These are phyloP conservation scores for Lachnellula occidentalis DNA, from an alignment of 2,329 filamentous ascomycete species.

Conservation along the genomic window DNA sequence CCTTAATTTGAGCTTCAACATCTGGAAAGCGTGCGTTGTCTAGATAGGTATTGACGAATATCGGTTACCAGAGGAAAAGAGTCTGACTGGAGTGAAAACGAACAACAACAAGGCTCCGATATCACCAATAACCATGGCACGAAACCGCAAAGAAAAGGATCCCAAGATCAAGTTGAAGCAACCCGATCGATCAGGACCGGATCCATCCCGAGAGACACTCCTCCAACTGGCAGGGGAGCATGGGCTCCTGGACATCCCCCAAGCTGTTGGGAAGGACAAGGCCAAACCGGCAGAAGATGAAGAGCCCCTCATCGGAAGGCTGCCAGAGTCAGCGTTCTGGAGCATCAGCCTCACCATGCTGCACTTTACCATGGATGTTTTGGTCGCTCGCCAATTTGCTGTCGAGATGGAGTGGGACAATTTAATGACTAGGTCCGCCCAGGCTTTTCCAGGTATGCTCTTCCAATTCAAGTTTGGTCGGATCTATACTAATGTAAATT, in stretches of 20 bases:
- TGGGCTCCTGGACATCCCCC: constrained; percentile 36
- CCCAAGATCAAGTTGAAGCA: constrained; percentile 56
- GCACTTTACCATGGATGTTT: constrained; percentile 72
- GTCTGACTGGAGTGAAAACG: neutral
- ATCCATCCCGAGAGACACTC: constrained; percentile 58
- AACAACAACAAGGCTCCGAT: neutral
- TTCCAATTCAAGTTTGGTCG: neutral
- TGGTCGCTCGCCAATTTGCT: constrained; percentile 76
- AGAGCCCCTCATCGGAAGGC: constrained; percentile 26
- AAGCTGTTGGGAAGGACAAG: constrained; percentile 9
- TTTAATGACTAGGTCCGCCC: constrained; percentile 47
- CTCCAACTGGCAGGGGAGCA: constrained; percentile 65
- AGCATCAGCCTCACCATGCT: constrained; percentile 60
- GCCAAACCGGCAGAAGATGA: constrained; percentile 25
- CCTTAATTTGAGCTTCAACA: neutral
- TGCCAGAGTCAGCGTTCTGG: constrained; percentile 50
- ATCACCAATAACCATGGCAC: constrained; percentile 35
- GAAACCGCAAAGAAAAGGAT: constrained; percentile 42
- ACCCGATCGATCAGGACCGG: constrained; percentile 61
- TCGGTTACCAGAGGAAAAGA: neutral
- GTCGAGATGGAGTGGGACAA: constrained; percentile 54
- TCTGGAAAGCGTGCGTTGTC: neutral
- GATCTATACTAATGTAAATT: neutral
- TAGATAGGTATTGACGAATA: neutral
- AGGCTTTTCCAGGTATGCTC: constrained; percentile 47